phyloP scores from a whole-genome alignment of 2,329 filamentous ascomycete species.

The Colletotrichum coccodes region DNA sequence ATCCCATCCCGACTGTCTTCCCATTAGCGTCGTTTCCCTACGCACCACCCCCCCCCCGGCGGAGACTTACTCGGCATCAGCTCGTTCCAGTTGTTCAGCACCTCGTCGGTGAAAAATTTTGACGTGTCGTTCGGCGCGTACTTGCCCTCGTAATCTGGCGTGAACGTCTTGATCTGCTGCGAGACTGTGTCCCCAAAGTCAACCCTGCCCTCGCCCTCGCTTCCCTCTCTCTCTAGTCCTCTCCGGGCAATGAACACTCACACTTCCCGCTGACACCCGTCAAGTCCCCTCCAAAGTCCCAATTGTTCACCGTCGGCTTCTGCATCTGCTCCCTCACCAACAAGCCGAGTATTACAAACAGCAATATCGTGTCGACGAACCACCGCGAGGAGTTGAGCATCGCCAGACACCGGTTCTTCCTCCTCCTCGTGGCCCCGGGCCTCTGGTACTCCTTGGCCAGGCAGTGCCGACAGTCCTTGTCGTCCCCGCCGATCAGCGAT shows the following conservation, averaged over 20 bases:
- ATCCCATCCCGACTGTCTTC: constrained; percentile 48
- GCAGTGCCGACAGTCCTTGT: constrained; percentile 29
- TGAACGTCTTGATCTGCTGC: constrained; percentile 50
- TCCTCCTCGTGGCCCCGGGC: constrained; percentile 11
- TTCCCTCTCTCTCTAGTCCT: background rate
- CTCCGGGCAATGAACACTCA: constrained; percentile 6
- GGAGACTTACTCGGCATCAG: constrained; percentile 46
- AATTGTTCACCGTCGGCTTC: constrained; percentile 35
- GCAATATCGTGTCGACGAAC: constrained; percentile 43
- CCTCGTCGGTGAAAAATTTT: constrained; percentile 50
- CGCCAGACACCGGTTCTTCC: constrained; percentile 25
- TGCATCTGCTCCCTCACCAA: constrained; percentile 41
- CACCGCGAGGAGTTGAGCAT: constrained; percentile 40
- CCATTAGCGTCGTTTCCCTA: background rate
- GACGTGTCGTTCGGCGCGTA: constrained; percentile 52
- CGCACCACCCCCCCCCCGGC: background rate
- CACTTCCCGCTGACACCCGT: constrained; percentile 47
- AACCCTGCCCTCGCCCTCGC: background rate
- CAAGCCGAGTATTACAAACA: constrained; percentile 43
- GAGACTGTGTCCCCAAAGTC: constrained; percentile 40
- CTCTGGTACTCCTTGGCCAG: constrained; percentile 7
- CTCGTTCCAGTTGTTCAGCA: constrained; percentile 48
- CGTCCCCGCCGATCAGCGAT: constrained; percentile 43
- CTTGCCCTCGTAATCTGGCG: constrained; percentile 42
- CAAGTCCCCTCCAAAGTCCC: constrained; percentile 48